Percentiles rank a stretch among this genome's conserved stretches.
These are phyloP conservation scores for Vaccinium vitisidaea DNA, from an alignment of 148 eudicot genomes.

Conservation along the genomic window DNA sequence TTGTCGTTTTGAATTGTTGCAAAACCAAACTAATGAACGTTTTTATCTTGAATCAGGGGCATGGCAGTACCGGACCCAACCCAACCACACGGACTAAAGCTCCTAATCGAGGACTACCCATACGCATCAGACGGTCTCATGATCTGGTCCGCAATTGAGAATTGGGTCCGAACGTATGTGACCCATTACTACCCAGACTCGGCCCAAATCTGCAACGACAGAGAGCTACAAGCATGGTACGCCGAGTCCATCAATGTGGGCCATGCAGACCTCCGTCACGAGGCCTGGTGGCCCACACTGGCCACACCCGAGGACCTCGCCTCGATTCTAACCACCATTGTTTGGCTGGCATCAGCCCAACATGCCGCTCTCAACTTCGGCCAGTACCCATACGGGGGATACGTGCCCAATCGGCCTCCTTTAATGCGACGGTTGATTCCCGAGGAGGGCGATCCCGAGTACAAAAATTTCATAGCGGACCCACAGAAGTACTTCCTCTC, in stretches of 20 bases:
- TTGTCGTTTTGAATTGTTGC: background rate
- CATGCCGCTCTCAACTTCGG: conserved; percentile 94
- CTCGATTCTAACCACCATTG: conserved; percentile 68
- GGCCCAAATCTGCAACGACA: conserved; percentile 46
- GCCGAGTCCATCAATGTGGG: conserved; percentile 87
- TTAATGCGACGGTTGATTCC: conserved; percentile 78
- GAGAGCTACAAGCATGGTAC: conserved; percentile 93
- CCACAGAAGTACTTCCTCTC: conserved; percentile 72
- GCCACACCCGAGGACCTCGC: conserved; percentile 56
- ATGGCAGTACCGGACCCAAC: conserved; percentile 83
- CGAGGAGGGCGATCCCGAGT: conserved; percentile 73
- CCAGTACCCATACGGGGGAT: conserved; percentile 96
- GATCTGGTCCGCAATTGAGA: conserved; percentile 74
- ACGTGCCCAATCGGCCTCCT: conserved; percentile 88
- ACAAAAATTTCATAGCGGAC: conserved; percentile 47
- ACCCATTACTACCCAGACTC: conserved; percentile 68
- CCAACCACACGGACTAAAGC: conserved; percentile 76
- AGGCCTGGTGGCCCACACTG: conserved; percentile 77
- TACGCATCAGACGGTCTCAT: conserved; percentile 90
- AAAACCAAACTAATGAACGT: background rate
- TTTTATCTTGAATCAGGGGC: conserved; percentile 44
- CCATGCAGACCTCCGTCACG: conserved; percentile 71
- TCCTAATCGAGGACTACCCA: conserved; percentile 80
- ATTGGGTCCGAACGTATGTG: conserved; percentile 75
- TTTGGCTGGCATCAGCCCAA: conserved; percentile 92